Evolutionary conservation across 441 rosid genomes (phyloP), one percentile per base, ranked within the genome.

Genomic region (Corymbia calophylla): DNA sequence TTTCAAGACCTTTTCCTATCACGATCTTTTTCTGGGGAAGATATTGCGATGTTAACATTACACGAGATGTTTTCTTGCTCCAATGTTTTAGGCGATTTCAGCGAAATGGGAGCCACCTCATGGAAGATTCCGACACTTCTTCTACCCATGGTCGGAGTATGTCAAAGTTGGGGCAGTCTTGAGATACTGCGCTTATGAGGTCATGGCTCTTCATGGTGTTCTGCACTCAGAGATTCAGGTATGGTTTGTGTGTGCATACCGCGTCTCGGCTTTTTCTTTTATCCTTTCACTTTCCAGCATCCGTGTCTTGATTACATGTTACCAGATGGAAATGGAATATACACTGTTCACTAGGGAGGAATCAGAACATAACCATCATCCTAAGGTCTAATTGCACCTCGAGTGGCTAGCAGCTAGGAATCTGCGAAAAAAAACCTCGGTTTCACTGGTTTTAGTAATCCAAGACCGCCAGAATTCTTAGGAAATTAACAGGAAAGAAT

Each of bases 71-170:
- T 44, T 44, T 77, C 51, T 23, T 51, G 51, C 84, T 44, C 84
- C n/a, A 12, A 77, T 44, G 29, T n/a, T 23, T 32, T 77, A 95
- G 96, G 97, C 96, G 86, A 87, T 87, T 77, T 91, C 97, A 1
- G 97, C 96, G 7, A 95, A 93, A 90, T 95, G 97, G 98, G 96
- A 95, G 92, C 96, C 96, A 14, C 96, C 97, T 25, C 96, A 96
- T 62, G 97, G 97, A 53, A 93, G 95, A 91, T 94, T 94, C 88
- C 77, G 88, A 27, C 95, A 92, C 92, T 95, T 94, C 92, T 93
- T 93, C 88, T 94, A 95, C 89, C 96, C 98, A 77, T 96, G 98
- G 98, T 89, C 95, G 16, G 95, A 94, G 90, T 95, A 95, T 58
- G 97, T 95, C 84, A 95, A 94, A 91, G 97, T 94, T 39, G 97